Evolutionary conservation across 2,329 filamentous ascomycete species (phyloP), one percentile per base, ranked within the genome.

Genomic region (Claviceps fusiformis): DNA sequence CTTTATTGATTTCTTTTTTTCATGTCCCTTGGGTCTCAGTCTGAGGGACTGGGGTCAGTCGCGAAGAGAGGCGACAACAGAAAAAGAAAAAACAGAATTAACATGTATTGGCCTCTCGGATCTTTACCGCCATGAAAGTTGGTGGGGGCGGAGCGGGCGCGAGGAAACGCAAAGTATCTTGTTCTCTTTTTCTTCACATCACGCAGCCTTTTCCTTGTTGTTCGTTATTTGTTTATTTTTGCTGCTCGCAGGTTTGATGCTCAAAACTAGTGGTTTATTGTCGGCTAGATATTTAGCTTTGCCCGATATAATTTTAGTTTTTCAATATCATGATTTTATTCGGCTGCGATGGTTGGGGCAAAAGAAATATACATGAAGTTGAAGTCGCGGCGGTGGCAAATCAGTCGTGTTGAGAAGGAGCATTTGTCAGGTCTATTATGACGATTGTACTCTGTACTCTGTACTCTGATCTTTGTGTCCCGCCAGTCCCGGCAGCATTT

Each of bases 261-360:
- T 63, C 62, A 64, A 63, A 63, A 67, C 61, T 61, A 47, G 64
- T 61, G 63, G 56, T 59, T 62, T 58, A 62, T 35, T 31, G 60
- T 63, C 65, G 66, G 67, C 65, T 65, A 66, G 66, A 63, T 63
- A 66, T 58, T 35, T 69, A 73, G 73, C 39, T 56, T 70, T 70
- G 67, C 3, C 70, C 65, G 67, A 74, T 75, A 72, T 76, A 75
- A 75, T 53, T 70, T 61, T 24, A 68, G 60, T 73, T 70, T 65
- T 65, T 19, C 11, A 68, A 69, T 68, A 72, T 65, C 68, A 68
- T 70, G 67, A 71, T 67, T 33, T n/a, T 33, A 33, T 5, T 9
- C 15, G 27, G 27, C 17, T 13, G 46, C 31, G 29, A 48, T 17
- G 6, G 17, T 33, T 13, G 6, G n/a, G 43, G 5, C 43, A 24